These are phyloP conservation scores for Rhizopogon vulgaris DNA, from an alignment of 768 basidiomycete genomes.

Conservation along the genomic window DNA sequence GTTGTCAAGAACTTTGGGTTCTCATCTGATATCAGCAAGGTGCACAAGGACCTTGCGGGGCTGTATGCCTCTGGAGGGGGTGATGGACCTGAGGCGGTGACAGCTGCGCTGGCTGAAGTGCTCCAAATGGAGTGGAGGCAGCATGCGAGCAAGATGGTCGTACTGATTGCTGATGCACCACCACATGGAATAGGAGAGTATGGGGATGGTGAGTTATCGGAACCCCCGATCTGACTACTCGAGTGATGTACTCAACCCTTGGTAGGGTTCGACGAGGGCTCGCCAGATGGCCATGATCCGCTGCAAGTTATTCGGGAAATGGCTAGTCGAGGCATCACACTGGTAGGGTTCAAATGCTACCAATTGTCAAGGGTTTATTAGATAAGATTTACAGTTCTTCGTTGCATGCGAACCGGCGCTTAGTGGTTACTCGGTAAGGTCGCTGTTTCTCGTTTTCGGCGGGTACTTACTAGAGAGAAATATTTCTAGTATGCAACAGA, in stretches of 20 bases:
- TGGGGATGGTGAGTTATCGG: constrained; percentile 69
- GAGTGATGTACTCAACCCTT: constrained; percentile 1
- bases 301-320: constrained; percentile 80
- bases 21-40: constrained; percentile 83
- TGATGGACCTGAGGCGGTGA: constrained; percentile 96
- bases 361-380: neutral
- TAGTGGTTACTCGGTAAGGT: constrained; percentile 80
- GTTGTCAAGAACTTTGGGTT: constrained; percentile 92
- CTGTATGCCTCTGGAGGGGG: constrained; percentile 89
- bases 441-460: constrained; percentile 12
- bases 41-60: constrained; percentile 76
- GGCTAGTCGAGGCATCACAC: constrained; percentile 85
- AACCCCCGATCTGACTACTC: neutral
- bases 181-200: constrained; percentile 97
- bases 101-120: constrained; percentile 84
- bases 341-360: constrained; percentile 38
- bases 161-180: constrained; percentile 95
- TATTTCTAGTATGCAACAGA: constrained; percentile 75
- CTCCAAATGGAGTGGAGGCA: constrained; percentile 88
- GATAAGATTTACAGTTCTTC: constrained; percentile 63
- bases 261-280: constrained; percentile 87
- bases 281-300: constrained; percentile 91
- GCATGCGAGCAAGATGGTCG: constrained; percentile 89
- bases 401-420: constrained; percentile 98
- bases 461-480: neutral